Evolutionary conservation across 352 stramenopile genomes (phyloP), one percentile per base, ranked within the genome.

Genomic region (Pythium diclinum): DNA sequence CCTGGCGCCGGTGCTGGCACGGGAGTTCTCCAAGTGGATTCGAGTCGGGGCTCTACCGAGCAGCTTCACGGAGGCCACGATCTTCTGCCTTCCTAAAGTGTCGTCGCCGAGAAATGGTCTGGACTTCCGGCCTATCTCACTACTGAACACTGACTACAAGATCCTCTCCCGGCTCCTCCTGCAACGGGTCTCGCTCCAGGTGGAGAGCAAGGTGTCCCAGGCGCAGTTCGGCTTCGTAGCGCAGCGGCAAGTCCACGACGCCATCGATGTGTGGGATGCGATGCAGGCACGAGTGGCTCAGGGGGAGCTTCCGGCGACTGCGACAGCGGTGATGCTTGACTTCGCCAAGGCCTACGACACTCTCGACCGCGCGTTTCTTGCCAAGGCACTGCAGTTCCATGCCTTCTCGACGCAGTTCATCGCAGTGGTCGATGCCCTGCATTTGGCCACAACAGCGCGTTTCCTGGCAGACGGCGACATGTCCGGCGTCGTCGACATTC

Each of bases 331-430:
- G 2, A 17, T 57, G 6, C 32, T 64, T 0, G 58, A 64, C 19
- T 57, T 57, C 13, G 58, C 25, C 1, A 64, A 64, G 21, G 58
- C 58, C 0, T 64, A 64, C 19, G 58, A 64, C n/a, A 57, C 58
- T 21, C 33, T 64, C 1, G 58, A 64, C 47, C 58, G 58, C 1
- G 2, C 6, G n/a, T 0, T 57, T 48, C 19, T 21, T 64, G n/a
- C 6, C 13, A 2, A 16, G 17, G 47, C 33, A 2, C 32, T 64
- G 1, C 0, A 28, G 9, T 19, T 47, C 17, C 17, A 49, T 4
- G 46, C 33, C 19, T 57, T 56, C 10, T 33, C 58, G 3, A 0
- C 11, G 1, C 3, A 21, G 17, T 3, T 28, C 2, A 14, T 64
- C 25, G 25, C 1, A 28, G 25, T 28, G 25, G 25, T 28, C 25